Percentiles rank a stretch among this genome's conserved stretches.
Evolutionary conservation across 2,329 filamentous ascomycete species (phyloP).

Genomic region (Ophiostoma angusticollis): DNA sequence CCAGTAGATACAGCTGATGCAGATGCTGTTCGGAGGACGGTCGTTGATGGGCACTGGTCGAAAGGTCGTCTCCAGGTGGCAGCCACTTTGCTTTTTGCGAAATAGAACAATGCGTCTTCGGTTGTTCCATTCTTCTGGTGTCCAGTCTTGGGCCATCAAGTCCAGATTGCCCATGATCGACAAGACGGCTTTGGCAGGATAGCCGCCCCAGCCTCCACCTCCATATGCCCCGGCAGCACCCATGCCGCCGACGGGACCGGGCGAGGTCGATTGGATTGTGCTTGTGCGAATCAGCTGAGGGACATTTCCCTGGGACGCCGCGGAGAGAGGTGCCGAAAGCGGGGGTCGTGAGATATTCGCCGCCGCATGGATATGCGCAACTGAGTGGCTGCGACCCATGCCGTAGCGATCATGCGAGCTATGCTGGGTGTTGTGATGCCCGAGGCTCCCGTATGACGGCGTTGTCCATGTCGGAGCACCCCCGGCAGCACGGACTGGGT

Average conservation of each 20-base stretch:
- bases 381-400: conserved; percentile 23
- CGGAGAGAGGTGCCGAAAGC: conserved; percentile 36
- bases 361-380: conserved; percentile 30
- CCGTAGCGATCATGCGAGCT: conserved; percentile 12
- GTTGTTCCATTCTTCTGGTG: conserved; percentile 62
- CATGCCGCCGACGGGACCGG: conserved; percentile 12
- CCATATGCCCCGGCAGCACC: conserved; percentile 26
- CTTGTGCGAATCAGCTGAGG: conserved; percentile 45
- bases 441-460: conserved; percentile 28
- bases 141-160: conserved; percentile 74
- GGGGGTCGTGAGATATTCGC: conserved; percentile 32
- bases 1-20: conserved; percentile 97
- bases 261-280: conserved; percentile 29
- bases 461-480: conserved; percentile 21
- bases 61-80: conserved; percentile 70
- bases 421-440: conserved; percentile 10
- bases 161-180: conserved; percentile 79
- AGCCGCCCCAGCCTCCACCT: conserved; percentile 70
- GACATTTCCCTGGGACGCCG: conserved; percentile 24
- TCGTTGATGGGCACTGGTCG: conserved; percentile 67
- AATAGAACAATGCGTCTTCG: conserved; percentile 83
- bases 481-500: conserved; percentile 26
- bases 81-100: conserved; percentile 66
- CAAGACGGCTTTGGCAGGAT: conserved; percentile 70
- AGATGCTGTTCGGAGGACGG: conserved; percentile 71